These are phyloP conservation scores for Linum usitatissimum DNA, from an alignment of 345 rosid genomes.

Conservation along the genomic window DNA sequence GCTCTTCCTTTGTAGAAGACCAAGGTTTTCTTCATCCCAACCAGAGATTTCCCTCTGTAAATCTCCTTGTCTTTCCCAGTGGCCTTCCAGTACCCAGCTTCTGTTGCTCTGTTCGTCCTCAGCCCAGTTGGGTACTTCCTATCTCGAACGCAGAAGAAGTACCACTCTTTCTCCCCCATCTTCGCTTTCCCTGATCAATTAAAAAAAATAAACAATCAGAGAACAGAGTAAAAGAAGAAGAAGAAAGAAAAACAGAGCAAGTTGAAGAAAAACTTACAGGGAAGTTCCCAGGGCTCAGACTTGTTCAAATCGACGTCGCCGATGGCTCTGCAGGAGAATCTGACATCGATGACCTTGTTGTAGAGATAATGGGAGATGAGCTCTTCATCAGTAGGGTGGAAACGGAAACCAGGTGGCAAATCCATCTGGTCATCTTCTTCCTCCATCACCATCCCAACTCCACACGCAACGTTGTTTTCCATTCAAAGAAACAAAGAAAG, in stretches of 20 bases:
- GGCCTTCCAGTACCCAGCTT: constrained; percentile 3
- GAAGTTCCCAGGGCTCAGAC: constrained; percentile 3
- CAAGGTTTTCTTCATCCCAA: constrained; percentile 3
- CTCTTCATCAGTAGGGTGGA: constrained; percentile 5
- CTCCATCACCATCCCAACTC: background rate
- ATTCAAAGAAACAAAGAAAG: background rate
- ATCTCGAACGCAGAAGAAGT: constrained; percentile 1
- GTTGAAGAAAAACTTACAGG: background rate
- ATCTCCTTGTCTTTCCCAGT: constrained; percentile 3
- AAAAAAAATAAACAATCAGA: background rate
- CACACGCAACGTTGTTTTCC: background rate
- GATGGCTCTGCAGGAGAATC: background rate
- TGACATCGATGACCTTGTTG: background rate
- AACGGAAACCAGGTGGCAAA: constrained; percentile 3
- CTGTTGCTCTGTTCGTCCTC: constrained; percentile 4
- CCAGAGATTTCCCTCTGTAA: constrained; percentile 1
- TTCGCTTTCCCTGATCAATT: background rate
- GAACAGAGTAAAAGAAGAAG: background rate
- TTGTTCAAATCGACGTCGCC: constrained; percentile 5
- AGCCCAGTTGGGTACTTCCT: constrained; percentile 6
- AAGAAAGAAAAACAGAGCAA: background rate
- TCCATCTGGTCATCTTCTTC: background rate
- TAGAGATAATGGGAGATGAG: constrained; percentile 1
- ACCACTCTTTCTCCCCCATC: constrained; percentile 6
- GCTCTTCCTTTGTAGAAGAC: constrained; percentile 5